These are phyloP conservation scores for Fusarium goolgardi DNA, from an alignment of 2,329 filamentous ascomycete species.

Conservation along the genomic window DNA sequence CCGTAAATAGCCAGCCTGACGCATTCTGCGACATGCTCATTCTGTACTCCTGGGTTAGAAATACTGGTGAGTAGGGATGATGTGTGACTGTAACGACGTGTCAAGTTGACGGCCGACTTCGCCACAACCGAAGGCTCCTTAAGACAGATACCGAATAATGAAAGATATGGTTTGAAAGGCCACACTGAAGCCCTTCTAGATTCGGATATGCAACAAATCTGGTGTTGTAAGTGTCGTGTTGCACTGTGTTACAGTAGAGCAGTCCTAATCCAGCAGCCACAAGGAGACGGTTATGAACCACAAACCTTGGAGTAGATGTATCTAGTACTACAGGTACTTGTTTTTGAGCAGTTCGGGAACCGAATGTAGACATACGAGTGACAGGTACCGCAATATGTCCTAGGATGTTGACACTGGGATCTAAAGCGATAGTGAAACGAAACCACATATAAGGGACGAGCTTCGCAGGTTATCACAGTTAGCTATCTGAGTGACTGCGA, in stretches of 20 bases:
- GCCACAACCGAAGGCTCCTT: neutral
- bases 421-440: neutral
- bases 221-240: neutral
- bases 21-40: neutral
- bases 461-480: neutral
- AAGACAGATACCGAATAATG: neutral
- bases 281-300: neutral
- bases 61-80: constrained; percentile 5
- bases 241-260: neutral
- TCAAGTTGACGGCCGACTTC: neutral
- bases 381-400: neutral
- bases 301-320: neutral
- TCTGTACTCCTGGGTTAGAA: neutral
- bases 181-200: neutral
- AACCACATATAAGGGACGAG: neutral
- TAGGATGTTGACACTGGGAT: neutral
- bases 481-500: neutral
- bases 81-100: neutral
- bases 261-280: neutral
- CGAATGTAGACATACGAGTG: neutral
- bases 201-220: neutral
- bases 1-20: neutral
- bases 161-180: neutral
- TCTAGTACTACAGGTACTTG: neutral
- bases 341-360: neutral